Conservation (phyloP, 495 filamentous ascomycete species). For the Neurospora cerealis region DNA sequence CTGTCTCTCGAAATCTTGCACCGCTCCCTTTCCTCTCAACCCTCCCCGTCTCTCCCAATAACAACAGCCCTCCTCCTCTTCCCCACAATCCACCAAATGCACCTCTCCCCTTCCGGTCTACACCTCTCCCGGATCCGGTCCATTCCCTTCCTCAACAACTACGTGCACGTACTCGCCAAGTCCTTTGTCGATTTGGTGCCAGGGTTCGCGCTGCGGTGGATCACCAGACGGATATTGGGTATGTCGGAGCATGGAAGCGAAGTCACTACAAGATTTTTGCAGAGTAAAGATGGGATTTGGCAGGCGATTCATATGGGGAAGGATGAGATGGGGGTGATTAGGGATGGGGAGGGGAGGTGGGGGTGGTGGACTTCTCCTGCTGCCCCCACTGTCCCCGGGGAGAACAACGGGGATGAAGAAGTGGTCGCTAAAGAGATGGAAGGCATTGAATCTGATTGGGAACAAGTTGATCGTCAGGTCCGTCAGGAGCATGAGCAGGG, state of each 20-base stretch:
- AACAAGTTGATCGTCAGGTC: neutral
- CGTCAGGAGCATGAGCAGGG: neutral
- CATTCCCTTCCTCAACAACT: constrained; percentile 44
- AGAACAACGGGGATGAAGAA: neutral
- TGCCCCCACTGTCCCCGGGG: neutral
- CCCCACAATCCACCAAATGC: constrained; percentile 69
- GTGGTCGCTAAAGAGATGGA: neutral
- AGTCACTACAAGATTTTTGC: constrained; percentile 54
- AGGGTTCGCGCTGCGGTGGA: constrained; percentile 22
- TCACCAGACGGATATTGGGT: constrained; percentile 42
- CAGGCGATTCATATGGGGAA: constrained; percentile 52
- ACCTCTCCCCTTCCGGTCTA: constrained; percentile 51
- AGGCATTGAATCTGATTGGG: neutral
- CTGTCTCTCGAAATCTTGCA: constrained; percentile 65
- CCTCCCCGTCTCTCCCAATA: neutral
- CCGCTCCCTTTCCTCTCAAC: constrained; percentile 43
- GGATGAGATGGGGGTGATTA: constrained; percentile 71
- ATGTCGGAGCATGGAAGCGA: constrained; percentile 48
- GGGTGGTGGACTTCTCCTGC: constrained; percentile 57
- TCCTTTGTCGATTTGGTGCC: constrained; percentile 39
- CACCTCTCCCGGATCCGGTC: constrained; percentile 43
- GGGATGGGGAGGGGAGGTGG: constrained; percentile 64
- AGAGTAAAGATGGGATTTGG: constrained; percentile 52
- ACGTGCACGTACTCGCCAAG: constrained; percentile 43
- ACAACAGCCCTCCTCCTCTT: constrained; percentile 54